Evolutionary conservation across 78 protist species (phyloP).

Genomic region (Dictyostelium citrinum): DNA sequence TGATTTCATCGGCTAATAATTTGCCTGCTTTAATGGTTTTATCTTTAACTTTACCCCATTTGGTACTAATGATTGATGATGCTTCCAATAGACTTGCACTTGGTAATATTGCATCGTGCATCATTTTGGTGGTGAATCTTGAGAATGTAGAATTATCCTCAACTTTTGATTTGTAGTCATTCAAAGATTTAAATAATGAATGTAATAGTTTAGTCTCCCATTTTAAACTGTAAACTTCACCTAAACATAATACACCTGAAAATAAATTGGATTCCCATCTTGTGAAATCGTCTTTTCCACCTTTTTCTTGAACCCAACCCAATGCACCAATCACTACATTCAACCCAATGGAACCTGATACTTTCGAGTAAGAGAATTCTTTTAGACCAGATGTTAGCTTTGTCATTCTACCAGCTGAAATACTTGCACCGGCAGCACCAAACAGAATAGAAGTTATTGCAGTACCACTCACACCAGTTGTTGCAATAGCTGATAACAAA

Average conservation of each 20-base stretch:
- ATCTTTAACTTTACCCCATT: conserved; percentile 64
- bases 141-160: not conserved
- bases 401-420: conserved; percentile 35
- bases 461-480: conserved; percentile 28
- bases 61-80: not conserved
- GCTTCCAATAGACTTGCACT: conserved; percentile 19
- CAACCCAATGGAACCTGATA: conserved; percentile 30
- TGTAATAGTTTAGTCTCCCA: conserved; percentile 25
- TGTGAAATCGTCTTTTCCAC: not conserved
- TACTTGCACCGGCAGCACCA: conserved; percentile 61
- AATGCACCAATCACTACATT: conserved; percentile 48
- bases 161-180: conserved; percentile 22
- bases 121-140: conserved; percentile 27
- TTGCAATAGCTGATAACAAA: conserved; percentile 23
- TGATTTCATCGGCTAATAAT: conserved; percentile 56
- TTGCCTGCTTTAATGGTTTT: conserved; percentile 26
- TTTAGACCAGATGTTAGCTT: conserved; percentile 42
- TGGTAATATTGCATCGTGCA: conserved; percentile 52
- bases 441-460: conserved; percentile 34
- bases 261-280: conserved; percentile 20
- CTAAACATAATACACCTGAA: conserved; percentile 37
- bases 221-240: conserved; percentile 4
- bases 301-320: conserved; percentile 39
- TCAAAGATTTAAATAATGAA: not conserved
- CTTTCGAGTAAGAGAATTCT: not conserved